phyloP scores from a whole-genome alignment of 2,329 filamentous ascomycete genomes.

The Botryotinia calthae region DNA sequence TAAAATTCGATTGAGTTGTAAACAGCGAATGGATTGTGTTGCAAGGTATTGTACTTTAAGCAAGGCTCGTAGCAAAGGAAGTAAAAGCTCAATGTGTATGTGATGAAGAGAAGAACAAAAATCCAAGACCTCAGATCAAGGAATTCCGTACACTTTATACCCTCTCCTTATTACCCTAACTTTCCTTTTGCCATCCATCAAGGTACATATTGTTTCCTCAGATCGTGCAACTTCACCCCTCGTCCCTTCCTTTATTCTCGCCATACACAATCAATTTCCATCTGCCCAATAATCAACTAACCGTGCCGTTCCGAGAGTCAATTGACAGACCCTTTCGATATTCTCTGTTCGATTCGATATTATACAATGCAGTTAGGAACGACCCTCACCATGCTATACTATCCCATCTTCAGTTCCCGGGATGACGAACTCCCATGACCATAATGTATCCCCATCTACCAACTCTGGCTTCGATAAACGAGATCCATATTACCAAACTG shows the following conservation, averaged over 20 bases:
- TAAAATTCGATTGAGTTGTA: background rate
- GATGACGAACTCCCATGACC: constrained; percentile 16
- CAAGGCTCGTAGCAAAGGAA: background rate
- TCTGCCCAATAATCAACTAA: background rate
- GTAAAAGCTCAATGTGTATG: background rate
- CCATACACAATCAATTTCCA: background rate
- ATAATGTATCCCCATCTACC: constrained; percentile 1
- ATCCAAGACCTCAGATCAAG: background rate
- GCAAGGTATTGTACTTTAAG: background rate
- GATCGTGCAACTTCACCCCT: background rate
- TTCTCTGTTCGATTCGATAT: background rate
- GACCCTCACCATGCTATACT: background rate
- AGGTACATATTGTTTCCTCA: background rate
- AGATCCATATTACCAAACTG: background rate
- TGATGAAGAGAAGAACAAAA: background rate
- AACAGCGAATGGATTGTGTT: background rate
- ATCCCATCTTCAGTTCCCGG: background rate
- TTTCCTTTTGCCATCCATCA: background rate
- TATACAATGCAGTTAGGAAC: background rate
- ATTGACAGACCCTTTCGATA: background rate
- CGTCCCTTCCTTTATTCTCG: background rate
- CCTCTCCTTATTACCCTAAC: background rate
- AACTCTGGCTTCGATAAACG: background rate
- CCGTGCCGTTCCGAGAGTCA: background rate
- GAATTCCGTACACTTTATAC: constrained; percentile 1